phyloP scores from a whole-genome alignment of 208 protist genomes.

The Naegleria lovaniensis region DNA sequence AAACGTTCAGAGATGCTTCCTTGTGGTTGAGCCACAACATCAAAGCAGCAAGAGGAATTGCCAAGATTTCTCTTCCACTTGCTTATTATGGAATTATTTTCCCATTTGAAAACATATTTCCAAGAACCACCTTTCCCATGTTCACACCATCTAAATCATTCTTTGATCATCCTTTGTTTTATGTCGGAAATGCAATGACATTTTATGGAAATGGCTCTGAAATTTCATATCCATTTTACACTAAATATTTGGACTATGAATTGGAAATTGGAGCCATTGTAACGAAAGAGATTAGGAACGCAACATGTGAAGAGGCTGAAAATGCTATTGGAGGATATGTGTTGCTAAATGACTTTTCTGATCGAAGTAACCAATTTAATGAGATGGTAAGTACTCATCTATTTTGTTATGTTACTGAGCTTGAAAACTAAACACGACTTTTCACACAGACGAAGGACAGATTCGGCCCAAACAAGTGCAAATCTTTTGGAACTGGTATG shows the following conservation, averaged over 20 bases:
- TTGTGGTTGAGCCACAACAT: background rate
- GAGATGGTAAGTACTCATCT: background rate
- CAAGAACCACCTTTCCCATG: background rate
- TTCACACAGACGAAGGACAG: background rate
- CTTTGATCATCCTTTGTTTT: background rate
- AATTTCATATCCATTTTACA: background rate
- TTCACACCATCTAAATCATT: background rate
- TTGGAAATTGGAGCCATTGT: background rate
- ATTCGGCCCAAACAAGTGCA: background rate
- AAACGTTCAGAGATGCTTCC: background rate
- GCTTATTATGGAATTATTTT: background rate
- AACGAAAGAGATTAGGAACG: background rate
- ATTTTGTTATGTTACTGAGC: background rate
- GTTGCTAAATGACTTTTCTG: conserved; percentile 18
- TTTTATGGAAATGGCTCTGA: background rate
- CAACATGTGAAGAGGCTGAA: background rate
- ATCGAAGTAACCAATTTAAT: background rate
- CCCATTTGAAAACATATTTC: background rate
- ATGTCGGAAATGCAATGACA: background rate
- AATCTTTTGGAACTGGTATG: background rate
- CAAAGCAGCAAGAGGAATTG: background rate
- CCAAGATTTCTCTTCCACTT: background rate
- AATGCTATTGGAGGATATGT: conserved; percentile 5
- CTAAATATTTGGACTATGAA: background rate
- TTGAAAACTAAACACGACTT: background rate